Evolutionary conservation across 148 eudicot genomes (phyloP).

Genomic region (Vaccinium darrowii): DNA sequence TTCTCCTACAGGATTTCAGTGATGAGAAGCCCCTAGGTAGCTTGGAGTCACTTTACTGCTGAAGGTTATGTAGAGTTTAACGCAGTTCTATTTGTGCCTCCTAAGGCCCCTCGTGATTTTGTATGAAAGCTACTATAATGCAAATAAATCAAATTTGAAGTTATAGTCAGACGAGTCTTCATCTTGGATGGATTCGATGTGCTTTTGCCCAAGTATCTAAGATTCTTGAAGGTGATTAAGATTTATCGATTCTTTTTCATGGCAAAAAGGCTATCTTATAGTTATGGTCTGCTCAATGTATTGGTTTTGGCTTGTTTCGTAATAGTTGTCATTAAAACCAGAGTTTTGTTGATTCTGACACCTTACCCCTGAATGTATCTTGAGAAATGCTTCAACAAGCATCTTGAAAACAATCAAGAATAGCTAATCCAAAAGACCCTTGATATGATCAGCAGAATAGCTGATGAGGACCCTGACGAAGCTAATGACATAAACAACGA

Average conservation of each 20-base stretch:
- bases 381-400: constrained; percentile 99
- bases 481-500: constrained; percentile 47
- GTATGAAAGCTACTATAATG: constrained; percentile 94
- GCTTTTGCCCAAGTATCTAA: constrained; percentile 89
- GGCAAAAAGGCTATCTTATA: too few species aligned
- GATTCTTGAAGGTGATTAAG: constrained; percentile 70
- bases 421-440: constrained; percentile 93
- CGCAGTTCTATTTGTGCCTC: constrained; percentile 93
- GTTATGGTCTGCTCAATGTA: too few species aligned
- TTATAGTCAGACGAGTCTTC: constrained; percentile 91
- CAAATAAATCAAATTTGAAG: constrained; percentile 86
- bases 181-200: constrained; percentile 97
- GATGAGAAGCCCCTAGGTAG: constrained; percentile 87
- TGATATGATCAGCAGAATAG: constrained; percentile 95
- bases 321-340: constrained; percentile 26
- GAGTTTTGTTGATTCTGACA: constrained; percentile 99
- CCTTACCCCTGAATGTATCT: constrained; percentile 92
- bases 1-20: constrained; percentile 60
- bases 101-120: constrained; percentile 94
- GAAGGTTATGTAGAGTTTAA: constrained; percentile 99
- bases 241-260: background rate
- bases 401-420: constrained; percentile 97
- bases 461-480: constrained; percentile 98
- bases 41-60: constrained; percentile 97
- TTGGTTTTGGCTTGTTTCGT: constrained; percentile 14